Evolutionary conservation across 2,329 filamentous ascomycete genomes (phyloP), one percentile per base, ranked within the genome.

Genomic region (Dactylonectria estremocensis): DNA sequence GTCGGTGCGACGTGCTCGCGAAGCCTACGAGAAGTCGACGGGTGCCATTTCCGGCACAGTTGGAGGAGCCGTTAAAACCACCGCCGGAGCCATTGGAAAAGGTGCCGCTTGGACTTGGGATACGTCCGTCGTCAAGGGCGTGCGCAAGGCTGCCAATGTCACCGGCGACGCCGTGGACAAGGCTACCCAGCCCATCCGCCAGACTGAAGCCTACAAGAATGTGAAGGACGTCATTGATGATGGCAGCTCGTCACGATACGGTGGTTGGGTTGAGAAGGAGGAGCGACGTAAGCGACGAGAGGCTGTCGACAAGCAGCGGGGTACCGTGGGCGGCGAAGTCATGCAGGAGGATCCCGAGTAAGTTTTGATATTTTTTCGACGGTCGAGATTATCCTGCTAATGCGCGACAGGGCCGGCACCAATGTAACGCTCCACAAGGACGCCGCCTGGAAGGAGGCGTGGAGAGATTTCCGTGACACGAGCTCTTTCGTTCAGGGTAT

Each of bases 21-120:
- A 94, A 73, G 95, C 94, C 8, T 98, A 97, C 80, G 91, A 94
- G 77, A 92, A 93, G 73, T 95, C 95, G 8, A 94, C 95, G 3
- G 94, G 93, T 60, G 93, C 93, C 54, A 93, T 97, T 16, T 90
- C 92, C 10, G 91, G 91, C 7, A 94, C 91, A 16, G 94, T 95
- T 5, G 90, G 92, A 9, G 91, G 91, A 55, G 95, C 94, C 1
- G 83, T 98, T 72, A 97, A 97, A 83, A 90, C 89, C 13, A 98
- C 95, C 3, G 96, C 94, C 62, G 90, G 91, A 48, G 95, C 89
- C 33, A 92, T 99, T 72, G 96, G 95, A 64, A 95, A 97, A 80
- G 91, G 95, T 78, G 96, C 96, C 20, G 89, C 93, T 9, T 98
- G 95, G 95, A 98, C 96, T 3, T 99, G 96, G 96, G 95, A 99